A percentile compares a stretch with the other conserved stretches of the same genome.
These are phyloP conservation scores for Zymoseptoria tritici DNA, from an alignment of 2,329 filamentous ascomycete genomes.

Conservation along the genomic window DNA sequence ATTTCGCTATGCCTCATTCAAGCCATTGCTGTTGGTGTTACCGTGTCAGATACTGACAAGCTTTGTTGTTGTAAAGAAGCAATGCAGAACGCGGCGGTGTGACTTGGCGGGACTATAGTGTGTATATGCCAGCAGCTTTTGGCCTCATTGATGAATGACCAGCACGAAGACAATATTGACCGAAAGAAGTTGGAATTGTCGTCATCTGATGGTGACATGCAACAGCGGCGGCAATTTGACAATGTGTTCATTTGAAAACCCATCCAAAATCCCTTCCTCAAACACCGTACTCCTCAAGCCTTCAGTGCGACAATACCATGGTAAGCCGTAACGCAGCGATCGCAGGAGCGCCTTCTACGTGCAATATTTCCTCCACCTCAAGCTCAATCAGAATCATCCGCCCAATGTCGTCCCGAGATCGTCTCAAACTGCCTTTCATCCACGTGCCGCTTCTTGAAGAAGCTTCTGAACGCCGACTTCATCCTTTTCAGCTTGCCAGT, in stretches of 20 bases:
- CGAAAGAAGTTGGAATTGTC: too few relatives aligned
- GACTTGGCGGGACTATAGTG: neutral
- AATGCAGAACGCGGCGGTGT: neutral
- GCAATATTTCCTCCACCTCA: neutral
- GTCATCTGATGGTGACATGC: too few relatives aligned
- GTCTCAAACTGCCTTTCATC: neutral
- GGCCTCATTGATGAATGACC: too few relatives aligned
- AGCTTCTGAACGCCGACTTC: neutral
- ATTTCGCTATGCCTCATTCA: neutral
- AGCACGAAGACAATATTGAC: too few relatives aligned
- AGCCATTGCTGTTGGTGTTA: neutral
- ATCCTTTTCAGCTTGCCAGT: neutral
- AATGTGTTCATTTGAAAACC: neutral
- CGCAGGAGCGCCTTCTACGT: neutral
- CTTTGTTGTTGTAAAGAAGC: neutral
- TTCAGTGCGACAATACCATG: neutral
- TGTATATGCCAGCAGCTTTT: too few relatives aligned
- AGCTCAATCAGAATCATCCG: neutral
- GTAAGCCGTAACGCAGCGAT: neutral
- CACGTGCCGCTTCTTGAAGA: neutral
- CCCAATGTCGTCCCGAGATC: neutral
- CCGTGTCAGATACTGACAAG: neutral
- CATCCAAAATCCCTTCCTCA: neutral
- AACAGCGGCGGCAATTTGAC: too few relatives aligned
- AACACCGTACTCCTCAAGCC: neutral